Base-by-base conservation (phyloP, 768 basidiomycete species). In the Russula vinacea region DNA sequence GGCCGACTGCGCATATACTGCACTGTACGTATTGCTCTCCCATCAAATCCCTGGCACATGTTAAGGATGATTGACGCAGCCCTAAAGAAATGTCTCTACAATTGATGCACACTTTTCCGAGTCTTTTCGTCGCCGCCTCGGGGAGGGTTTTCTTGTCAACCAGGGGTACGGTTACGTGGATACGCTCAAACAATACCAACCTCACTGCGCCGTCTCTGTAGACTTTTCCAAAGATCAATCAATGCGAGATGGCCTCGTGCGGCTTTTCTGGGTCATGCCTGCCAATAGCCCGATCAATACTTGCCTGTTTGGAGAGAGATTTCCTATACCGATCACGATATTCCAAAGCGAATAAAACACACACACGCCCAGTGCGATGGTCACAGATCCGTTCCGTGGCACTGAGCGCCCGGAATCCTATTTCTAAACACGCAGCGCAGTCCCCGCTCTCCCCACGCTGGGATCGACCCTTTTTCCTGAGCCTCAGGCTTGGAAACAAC, bases 201-300 rank as follows among this genome's bases (percentile, higher is more conserved):
- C 37, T 32, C 56, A 11, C 54, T 35, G 26, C 17, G 44, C 39
- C n/a, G 35, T 54, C 44, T 26, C 26, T 37, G 45, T 26, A 19
- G 35, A 13, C 53, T 29, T 6, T 49, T 40, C 14, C 33, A 22
- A 39, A 32, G 52, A 35, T 29, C 42, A 33, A 33, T 33, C 8
- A 14, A 35, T 5, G 32, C 24, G 40, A 29, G 45, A 26, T 10
- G 37, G 45, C 42, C 61, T 62, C 61, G 47, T 62, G 60, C 7
- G n/a, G 40, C 40, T 35, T 2, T 10, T 5, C 24, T 33, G 14
- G 29, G 35, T 37, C 42, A 44, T 22, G 37, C 44, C 32, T 26
- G n/a, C 16, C 6, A 29, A 39, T n/a, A 26, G 44, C 29, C 39
- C 17, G 60, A 56, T 62, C 22, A n/a, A 47, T 56, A 35, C 24